A percentile compares a stretch with the other conserved stretches of the same genome.
Evolutionary conservation across 2,329 filamentous ascomycete genomes (phyloP).

Genomic region (Sarocladium kiliense): DNA sequence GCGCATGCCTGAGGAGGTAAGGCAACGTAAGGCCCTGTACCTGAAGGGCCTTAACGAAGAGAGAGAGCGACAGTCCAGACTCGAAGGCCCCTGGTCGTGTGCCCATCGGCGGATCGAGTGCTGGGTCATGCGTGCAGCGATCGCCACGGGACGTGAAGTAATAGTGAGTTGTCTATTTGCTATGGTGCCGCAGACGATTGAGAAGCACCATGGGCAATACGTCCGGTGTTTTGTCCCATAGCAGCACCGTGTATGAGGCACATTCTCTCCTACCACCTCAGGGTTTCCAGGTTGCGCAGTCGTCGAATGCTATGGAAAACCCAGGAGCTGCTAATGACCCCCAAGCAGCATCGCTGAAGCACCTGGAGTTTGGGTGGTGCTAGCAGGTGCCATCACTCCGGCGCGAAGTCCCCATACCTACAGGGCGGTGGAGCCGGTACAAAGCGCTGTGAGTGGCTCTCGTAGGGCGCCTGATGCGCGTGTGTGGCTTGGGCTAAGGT

Average conservation of each 20-base stretch:
- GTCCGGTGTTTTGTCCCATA: too few relatives aligned
- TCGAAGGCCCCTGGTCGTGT: not conserved
- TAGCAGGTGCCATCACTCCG: too few relatives aligned
- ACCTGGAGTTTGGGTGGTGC: not conserved
- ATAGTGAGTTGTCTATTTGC: too few relatives aligned
- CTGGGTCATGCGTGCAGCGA: not conserved
- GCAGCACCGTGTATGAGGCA: too few relatives aligned
- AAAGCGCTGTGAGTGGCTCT: not conserved
- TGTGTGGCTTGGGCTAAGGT: conserved; percentile 6
- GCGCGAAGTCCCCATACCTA: not conserved
- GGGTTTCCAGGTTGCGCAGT: not conserved
- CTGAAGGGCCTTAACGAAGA: too few relatives aligned
- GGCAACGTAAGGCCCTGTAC: too few relatives aligned
- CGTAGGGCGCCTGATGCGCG: not conserved
- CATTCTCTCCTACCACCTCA: not conserved
- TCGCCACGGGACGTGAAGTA: too few relatives aligned
- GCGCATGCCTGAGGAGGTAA: not conserved
- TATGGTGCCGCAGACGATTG: too few relatives aligned
- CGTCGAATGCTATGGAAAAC: not conserved
- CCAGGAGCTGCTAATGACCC: not conserved
- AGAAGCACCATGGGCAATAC: not conserved
- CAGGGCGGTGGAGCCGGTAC: not conserved
- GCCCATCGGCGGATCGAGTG: not conserved
- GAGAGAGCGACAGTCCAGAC: not conserved
- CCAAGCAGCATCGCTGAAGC: not conserved